phyloP scores from a whole-genome alignment of 2,329 filamentous ascomycete species.

The Cephalotrichum gorgonifer region DNA sequence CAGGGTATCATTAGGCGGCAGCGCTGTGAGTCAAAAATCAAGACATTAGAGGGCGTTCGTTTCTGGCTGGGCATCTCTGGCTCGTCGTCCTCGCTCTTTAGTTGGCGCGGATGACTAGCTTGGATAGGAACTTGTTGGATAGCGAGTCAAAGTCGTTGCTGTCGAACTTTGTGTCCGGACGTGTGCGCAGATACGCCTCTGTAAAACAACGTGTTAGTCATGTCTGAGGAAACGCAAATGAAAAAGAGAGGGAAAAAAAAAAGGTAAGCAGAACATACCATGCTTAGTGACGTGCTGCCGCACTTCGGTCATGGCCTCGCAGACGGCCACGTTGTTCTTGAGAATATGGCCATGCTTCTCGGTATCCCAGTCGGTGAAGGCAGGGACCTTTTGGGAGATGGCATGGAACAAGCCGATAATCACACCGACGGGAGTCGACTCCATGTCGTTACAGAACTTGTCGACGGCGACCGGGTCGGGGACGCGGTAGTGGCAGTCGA shows the following conservation, averaged over 20 bases:
- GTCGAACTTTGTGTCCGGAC: constrained; percentile 74
- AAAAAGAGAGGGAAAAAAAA: background rate
- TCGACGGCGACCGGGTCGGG: constrained; percentile 75
- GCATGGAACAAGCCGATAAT: constrained; percentile 96
- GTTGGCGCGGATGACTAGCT: constrained; percentile 91
- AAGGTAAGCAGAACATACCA: constrained; percentile 47
- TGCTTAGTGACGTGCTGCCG: constrained; percentile 86
- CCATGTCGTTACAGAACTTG: constrained; percentile 96
- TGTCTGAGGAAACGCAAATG: background rate
- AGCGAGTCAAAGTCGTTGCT: constrained; percentile 87
- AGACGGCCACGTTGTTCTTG: constrained; percentile 84
- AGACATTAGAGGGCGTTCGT: background rate
- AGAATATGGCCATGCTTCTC: constrained; percentile 82
- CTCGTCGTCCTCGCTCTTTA: too few species aligned
- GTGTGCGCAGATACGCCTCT: constrained; percentile 81
- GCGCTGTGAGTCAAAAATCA: background rate
- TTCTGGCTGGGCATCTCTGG: background rate
- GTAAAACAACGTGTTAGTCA: constrained; percentile 9
- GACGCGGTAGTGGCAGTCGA: constrained; percentile 92
- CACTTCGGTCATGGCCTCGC: constrained; percentile 94
- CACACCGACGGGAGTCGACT: constrained; percentile 88
- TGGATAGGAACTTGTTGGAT: constrained; percentile 95
- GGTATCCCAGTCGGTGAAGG: constrained; percentile 91
- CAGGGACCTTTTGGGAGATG: constrained; percentile 91
- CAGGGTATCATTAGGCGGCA: background rate